A percentile compares a stretch with the other conserved stretches of the same genome.
These are phyloP conservation scores for Sporothrix pseudoabietina DNA, from an alignment of 2,329 filamentous ascomycete species.

Conservation along the genomic window DNA sequence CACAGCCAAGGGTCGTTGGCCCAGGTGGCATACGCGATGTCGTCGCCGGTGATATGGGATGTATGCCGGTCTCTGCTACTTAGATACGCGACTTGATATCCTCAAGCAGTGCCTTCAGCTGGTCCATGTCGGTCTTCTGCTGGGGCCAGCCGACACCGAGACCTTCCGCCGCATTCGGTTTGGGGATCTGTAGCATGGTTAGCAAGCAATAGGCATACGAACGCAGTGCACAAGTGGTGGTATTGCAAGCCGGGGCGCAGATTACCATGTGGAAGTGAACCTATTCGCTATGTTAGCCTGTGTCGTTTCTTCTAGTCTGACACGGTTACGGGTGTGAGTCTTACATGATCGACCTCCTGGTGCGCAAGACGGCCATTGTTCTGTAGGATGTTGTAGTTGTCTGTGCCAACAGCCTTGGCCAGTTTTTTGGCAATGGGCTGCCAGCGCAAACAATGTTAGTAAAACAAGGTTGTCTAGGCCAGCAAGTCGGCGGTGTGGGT, in stretches of 20 bases:
- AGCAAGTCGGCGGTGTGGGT: not conserved
- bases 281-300: constrained; percentile 45
- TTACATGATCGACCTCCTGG: constrained; percentile 88
- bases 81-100: constrained; percentile 90
- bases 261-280: constrained; percentile 92
- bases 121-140: constrained; percentile 75
- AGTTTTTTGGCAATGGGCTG: constrained; percentile 85
- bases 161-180: constrained; percentile 82
- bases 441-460: not conserved
- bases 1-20: not conserved
- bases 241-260: not conserved
- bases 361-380: constrained; percentile 94
- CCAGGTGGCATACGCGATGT: not conserved
- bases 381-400: constrained; percentile 90
- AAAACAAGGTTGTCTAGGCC: constrained; percentile 34
- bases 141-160: constrained; percentile 74
- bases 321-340: constrained; percentile 39
- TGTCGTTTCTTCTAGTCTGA: not conserved
- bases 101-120: constrained; percentile 75
- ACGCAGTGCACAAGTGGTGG: not conserved
- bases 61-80: not conserved
- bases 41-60: not conserved
- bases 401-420: constrained; percentile 71
- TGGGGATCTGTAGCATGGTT: constrained; percentile 70
- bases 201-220: not conserved